Percentiles rank a stretch among this genome's conserved stretches.
These are phyloP conservation scores for Boletus tomentosulus DNA, from an alignment of 768 basidiomycete species.

Conservation along the genomic window DNA sequence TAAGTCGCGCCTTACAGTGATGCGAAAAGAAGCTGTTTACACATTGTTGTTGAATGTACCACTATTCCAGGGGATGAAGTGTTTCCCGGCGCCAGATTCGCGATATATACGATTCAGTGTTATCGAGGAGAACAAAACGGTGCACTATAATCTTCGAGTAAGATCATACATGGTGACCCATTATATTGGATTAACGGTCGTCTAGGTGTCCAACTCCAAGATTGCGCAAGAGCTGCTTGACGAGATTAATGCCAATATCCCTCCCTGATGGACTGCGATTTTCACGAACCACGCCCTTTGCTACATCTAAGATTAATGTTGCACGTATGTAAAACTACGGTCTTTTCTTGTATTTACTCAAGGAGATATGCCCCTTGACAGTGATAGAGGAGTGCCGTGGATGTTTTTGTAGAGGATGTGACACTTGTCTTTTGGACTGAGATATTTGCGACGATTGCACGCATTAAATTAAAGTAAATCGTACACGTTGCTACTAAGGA, in stretches of 20 bases:
- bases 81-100: slow-evolving; percentile 68
- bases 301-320: slow-evolving; percentile 34
- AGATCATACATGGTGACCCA: slow-evolving; percentile 18
- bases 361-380: slow-evolving; percentile 20
- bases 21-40: slow-evolving; percentile 84
- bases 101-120: slow-evolving; percentile 75
- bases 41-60: slow-evolving; percentile 69
- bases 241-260: slow-evolving; percentile 44
- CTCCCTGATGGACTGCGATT: slow-evolving; percentile 23
- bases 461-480: slow-evolving; percentile 27
- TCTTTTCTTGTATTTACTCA: slow-evolving; percentile 28
- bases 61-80: slow-evolving; percentile 76
- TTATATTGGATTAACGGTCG: neutral
- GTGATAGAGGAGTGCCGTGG: slow-evolving; percentile 19
- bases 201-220: slow-evolving; percentile 63
- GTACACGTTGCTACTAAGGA: slow-evolving; percentile 21
- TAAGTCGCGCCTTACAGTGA: slow-evolving; percentile 45
- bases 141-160: slow-evolving; percentile 76
- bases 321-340: slow-evolving; percentile 29
- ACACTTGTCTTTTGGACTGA: slow-evolving; percentile 10
- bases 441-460: slow-evolving; percentile 7
- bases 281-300: slow-evolving; percentile 16
- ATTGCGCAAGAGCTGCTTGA: slow-evolving; percentile 67
- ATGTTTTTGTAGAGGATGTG: slow-evolving; percentile 8
- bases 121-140: slow-evolving; percentile 55